Conservation (phyloP, 2,329 filamentous ascomycete species). For the Ophiostoma pallidulum region DNA sequence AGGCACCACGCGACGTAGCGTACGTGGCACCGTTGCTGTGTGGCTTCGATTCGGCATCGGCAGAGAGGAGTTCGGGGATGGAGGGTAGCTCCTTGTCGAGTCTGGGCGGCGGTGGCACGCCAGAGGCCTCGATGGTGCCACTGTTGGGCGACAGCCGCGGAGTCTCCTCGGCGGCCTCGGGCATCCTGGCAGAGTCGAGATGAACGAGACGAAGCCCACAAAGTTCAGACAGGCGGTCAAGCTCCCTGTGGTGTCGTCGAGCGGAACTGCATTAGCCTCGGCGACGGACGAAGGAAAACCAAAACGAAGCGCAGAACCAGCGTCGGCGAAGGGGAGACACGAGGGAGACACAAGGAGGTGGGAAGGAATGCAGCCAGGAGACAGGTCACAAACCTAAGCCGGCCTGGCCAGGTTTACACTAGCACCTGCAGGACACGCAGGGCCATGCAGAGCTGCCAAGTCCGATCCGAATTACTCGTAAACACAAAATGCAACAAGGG, state of each 20-base stretch:
- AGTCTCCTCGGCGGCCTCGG: not conserved
- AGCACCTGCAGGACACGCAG: conserved; percentile 3
- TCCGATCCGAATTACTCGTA: no score
- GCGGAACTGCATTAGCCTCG: no score
- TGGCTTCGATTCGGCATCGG: not conserved
- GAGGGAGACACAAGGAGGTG: no score
- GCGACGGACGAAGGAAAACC: no score
- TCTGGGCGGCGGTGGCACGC: not conserved
- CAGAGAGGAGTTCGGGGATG: conserved; percentile 11
- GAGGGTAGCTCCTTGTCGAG: conserved; percentile 17
- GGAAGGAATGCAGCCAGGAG: not conserved
- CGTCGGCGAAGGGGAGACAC: not conserved
- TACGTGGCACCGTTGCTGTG: not conserved
- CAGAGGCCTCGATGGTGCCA: not conserved
- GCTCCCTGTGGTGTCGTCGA: no score
- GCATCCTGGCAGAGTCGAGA: conserved; percentile 1
- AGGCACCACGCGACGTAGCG: not conserved
- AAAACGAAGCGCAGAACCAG: no score
- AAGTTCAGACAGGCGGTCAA: no score
- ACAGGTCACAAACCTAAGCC: conserved; percentile 2
- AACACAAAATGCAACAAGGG: no score
- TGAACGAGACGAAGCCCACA: no score
- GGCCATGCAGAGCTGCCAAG: conserved; percentile 6
- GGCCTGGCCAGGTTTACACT: conserved; percentile 4
- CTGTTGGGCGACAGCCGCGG: conserved; percentile 1